Evolutionary conservation across 768 basidiomycete genomes (phyloP).

Genomic region (Boletus reticulatus): DNA sequence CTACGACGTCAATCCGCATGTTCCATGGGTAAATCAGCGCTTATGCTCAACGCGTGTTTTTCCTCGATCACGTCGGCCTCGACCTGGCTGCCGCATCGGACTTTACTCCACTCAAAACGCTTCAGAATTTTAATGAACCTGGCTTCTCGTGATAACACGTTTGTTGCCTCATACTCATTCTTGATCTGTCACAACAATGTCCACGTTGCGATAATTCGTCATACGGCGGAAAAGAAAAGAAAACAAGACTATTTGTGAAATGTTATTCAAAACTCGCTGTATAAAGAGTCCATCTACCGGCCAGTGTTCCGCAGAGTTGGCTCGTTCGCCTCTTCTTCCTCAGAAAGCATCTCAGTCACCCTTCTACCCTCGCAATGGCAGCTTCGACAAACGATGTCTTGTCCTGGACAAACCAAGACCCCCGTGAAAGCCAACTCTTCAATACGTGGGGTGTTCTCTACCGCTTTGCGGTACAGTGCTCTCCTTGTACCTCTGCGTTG

Average conservation of each 20-base stretch:
- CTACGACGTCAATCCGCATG: conserved; percentile 33
- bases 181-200: conserved; percentile 64
- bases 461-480: conserved; percentile 64
- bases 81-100: conserved; percentile 52
- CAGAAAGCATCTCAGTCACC: conserved; percentile 32
- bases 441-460: conserved; percentile 79
- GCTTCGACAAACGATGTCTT: conserved; percentile 64
- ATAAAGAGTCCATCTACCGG: conserved; percentile 47
- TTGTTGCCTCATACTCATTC: conserved; percentile 60
- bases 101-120: conserved; percentile 70
- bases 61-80: conserved; percentile 65
- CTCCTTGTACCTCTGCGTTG: conserved; percentile 14
- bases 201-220: conserved; percentile 75
- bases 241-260: conserved; percentile 46
- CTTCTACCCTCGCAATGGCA: conserved; percentile 44
- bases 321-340: conserved; percentile 30
- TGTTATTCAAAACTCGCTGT: conserved; percentile 41
- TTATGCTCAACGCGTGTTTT: conserved; percentile 60
- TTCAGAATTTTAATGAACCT: conserved; percentile 55
- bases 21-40: conserved; percentile 45
- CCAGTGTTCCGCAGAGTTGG: conserved; percentile 22
- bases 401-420: conserved; percentile 86
- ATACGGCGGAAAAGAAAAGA: conserved; percentile 42
- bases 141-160: conserved; percentile 72
- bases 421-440: conserved; percentile 80